Evolutionary conservation across 768 basidiomycete species (phyloP).

Genomic region (Lyophyllum semitale): DNA sequence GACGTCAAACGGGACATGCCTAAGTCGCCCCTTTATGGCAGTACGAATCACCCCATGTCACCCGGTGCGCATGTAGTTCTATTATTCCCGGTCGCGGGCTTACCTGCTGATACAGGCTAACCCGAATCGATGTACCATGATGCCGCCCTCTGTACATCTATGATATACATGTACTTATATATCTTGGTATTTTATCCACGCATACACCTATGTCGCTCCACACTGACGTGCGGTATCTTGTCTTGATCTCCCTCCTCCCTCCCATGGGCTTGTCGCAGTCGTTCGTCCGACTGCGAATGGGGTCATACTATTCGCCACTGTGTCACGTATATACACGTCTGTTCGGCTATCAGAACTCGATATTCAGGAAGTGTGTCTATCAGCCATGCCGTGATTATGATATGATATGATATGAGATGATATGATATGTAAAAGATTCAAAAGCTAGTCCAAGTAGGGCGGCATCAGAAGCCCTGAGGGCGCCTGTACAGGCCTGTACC

Average conservation of each 20-base stretch:
- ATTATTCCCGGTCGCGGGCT: not conserved
- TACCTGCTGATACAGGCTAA: not conserved
- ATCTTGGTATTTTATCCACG: not conserved
- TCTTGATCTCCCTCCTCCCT: not conserved
- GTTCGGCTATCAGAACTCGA: too few relatives aligned
- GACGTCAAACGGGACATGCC: too few relatives aligned
- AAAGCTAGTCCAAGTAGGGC: too few relatives aligned
- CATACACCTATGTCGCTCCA: not conserved
- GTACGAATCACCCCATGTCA: not conserved
- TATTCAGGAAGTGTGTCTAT: not conserved
- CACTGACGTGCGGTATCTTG: not conserved
- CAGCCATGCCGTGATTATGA: not conserved
- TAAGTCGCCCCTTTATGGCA: not conserved
- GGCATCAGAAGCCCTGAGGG: too few relatives aligned
- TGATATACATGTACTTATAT: not conserved
- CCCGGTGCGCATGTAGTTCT: not conserved
- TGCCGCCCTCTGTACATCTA: too few relatives aligned
- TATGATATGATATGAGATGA: not conserved
- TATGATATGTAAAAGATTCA: too few relatives aligned
- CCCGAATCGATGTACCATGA: too few relatives aligned
- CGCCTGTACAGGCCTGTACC: too few relatives aligned
- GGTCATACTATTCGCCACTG: not conserved
- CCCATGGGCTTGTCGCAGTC: not conserved
- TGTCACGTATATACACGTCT: slow-evolving; percentile 1
- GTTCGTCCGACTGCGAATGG: not conserved